Evolutionary conservation across 345 rosid genomes (phyloP).

Genomic region (Cardiospermum halicacabum): DNA sequence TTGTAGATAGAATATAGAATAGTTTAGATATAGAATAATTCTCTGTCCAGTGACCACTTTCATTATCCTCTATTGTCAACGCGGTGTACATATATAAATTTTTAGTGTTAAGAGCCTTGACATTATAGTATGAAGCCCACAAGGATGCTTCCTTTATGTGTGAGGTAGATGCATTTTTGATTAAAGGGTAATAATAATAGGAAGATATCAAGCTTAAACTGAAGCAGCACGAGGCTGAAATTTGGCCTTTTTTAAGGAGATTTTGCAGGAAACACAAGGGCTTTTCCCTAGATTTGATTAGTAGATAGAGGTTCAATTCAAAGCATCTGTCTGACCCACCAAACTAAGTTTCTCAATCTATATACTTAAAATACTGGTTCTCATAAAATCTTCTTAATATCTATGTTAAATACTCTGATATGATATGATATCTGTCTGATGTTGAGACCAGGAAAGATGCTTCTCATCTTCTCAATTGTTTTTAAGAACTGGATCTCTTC

Average conservation of each 20-base stretch:
- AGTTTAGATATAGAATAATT: constrained; percentile 25
- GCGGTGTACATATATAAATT: constrained; percentile 15
- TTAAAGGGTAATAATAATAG: neutral
- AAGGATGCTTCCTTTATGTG: constrained; percentile 31
- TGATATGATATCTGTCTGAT: constrained; percentile 33
- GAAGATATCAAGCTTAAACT: constrained; percentile 21
- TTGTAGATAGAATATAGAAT: constrained; percentile 26
- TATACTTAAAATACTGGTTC: constrained; percentile 16
- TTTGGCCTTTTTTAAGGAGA: constrained; percentile 53
- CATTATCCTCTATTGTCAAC: constrained; percentile 33
- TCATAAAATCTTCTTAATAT: constrained; percentile 31
- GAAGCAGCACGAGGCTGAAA: constrained; percentile 42
- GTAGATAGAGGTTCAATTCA: constrained; percentile 30
- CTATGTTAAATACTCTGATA: constrained; percentile 41
- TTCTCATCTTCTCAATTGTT: constrained; percentile 8
- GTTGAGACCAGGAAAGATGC: constrained; percentile 14
- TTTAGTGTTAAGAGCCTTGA: constrained; percentile 12
- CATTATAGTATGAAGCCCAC: constrained; percentile 25
- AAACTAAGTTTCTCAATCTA: constrained; percentile 23
- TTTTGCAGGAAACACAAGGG: constrained; percentile 25
- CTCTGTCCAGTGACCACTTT: constrained; percentile 22
- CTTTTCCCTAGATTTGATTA: constrained; percentile 29
- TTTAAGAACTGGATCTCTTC: constrained; percentile 22
- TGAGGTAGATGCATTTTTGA: neutral
- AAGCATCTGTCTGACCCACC: constrained; percentile 35